A percentile compares a stretch with the other conserved stretches of the same genome.
phyloP scores from a whole-genome alignment of 805 yeast genomes.

The Metschnikowia similis region DNA sequence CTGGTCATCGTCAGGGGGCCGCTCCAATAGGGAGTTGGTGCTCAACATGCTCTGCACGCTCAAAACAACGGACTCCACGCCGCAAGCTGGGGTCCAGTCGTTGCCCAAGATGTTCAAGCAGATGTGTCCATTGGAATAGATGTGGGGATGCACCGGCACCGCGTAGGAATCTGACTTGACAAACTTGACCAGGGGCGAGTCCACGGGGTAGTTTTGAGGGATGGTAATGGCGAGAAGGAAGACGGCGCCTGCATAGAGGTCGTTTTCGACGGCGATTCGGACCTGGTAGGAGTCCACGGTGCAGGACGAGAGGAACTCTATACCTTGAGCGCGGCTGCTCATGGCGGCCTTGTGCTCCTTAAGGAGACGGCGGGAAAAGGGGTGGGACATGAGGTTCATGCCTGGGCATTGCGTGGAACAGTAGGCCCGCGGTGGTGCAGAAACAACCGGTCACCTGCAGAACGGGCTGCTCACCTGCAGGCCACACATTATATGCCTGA shows the following conservation, averaged over 20 bases:
- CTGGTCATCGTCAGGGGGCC: constrained; percentile 54
- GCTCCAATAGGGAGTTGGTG: constrained; percentile 40
- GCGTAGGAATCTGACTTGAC: neutral
- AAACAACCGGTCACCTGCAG: neutral
- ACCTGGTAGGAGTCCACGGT: constrained; percentile 9
- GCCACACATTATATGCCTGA: neutral
- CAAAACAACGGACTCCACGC: constrained; percentile 44
- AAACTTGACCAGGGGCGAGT: constrained; percentile 16
- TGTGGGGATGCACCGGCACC: constrained; percentile 73
- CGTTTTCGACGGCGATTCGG: constrained; percentile 8
- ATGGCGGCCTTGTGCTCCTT: constrained; percentile 12
- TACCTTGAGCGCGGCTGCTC: constrained; percentile 7
- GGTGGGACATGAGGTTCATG: constrained; percentile 11
- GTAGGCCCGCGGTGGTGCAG: neutral
- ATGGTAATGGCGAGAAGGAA: constrained; percentile 9
- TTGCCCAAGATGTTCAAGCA: constrained; percentile 63
- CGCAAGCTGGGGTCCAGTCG: constrained; percentile 65
- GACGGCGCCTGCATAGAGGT: constrained; percentile 8
- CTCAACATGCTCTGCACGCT: constrained; percentile 65
- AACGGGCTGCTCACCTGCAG: neutral
- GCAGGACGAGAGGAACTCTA: constrained; percentile 9
- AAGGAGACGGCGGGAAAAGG: constrained; percentile 14
- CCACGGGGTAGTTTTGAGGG: constrained; percentile 15
- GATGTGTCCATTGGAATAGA: constrained; percentile 75
- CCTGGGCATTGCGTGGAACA: neutral